These are phyloP conservation scores for Phytophthora agathidicida DNA, from an alignment of 352 stramenopile genomes.

Conservation along the genomic window DNA sequence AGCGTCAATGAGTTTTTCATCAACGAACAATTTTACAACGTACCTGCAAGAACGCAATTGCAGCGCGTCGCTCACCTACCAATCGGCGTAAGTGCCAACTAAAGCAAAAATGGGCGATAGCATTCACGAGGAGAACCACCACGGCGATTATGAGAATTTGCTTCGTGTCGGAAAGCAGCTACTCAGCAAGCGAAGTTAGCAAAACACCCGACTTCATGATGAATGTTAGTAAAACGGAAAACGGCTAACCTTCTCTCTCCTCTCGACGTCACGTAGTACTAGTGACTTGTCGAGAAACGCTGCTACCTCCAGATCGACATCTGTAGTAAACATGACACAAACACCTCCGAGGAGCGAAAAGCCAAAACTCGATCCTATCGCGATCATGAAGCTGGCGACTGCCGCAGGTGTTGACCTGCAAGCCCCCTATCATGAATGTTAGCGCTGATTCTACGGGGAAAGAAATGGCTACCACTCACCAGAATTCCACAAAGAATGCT, in stretches of 20 bases:
- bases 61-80: slow-evolving; percentile 57
- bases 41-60: slow-evolving; percentile 70
- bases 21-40: background rate
- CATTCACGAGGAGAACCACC: slow-evolving; percentile 42
- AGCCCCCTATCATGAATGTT: slow-evolving; percentile 33
- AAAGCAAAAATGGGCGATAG: slow-evolving; percentile 43
- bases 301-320: slow-evolving; percentile 50
- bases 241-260: slow-evolving; percentile 48
- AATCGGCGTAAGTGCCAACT: slow-evolving; percentile 50
- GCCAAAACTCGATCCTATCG: slow-evolving; percentile 52
- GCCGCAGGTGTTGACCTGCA: slow-evolving; percentile 57
- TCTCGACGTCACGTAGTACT: slow-evolving; percentile 28
- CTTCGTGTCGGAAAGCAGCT: slow-evolving; percentile 56
- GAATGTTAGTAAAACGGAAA: background rate
- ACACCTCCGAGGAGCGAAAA: slow-evolving; percentile 60
- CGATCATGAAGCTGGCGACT: slow-evolving; percentile 60
- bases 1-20: background rate
- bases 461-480: no score
- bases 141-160: slow-evolving; percentile 43
- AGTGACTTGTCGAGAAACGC: slow-evolving; percentile 61
- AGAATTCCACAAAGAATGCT: slow-evolving; percentile 54
- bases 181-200: slow-evolving; percentile 19
- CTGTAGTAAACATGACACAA: slow-evolving; percentile 57
- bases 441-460: background rate
- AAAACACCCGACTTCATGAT: background rate